A percentile compares a stretch with the other conserved stretches of the same genome.
phyloP scores from a whole-genome alignment of 2,329 filamentous ascomycete species.

The Fusarium mundagurra region DNA sequence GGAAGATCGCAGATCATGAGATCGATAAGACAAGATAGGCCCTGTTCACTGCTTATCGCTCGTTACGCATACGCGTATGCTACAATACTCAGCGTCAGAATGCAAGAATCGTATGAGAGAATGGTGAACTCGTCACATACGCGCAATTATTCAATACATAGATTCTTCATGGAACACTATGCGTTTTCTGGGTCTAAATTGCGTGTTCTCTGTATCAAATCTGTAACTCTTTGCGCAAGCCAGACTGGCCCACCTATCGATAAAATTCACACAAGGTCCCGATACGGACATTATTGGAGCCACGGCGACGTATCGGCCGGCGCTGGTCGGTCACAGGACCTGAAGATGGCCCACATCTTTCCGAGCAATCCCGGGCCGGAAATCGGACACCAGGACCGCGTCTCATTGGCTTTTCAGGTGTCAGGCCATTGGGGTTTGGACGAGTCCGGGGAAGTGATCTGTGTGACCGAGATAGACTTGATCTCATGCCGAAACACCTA shows the following conservation, averaged over 20 bases:
- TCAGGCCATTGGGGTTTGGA: background rate
- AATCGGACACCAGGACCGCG: slow-evolving; percentile 30
- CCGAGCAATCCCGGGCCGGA: slow-evolving; percentile 33
- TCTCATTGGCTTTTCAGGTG: slow-evolving; percentile 17
- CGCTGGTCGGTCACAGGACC: slow-evolving; percentile 32
- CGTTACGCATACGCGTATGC: slow-evolving; percentile 20
- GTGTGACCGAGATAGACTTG: slow-evolving; percentile 17
- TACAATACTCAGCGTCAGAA: background rate
- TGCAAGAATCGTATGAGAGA: slow-evolving; percentile 10
- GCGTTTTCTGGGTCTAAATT: slow-evolving; percentile 10
- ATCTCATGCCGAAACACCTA: slow-evolving; percentile 8
- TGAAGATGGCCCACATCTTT: slow-evolving; percentile 27
- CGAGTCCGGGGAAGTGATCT: slow-evolving; percentile 28
- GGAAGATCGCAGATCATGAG: slow-evolving; percentile 41
- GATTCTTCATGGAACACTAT: background rate
- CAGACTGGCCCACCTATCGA: background rate
- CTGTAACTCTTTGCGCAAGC: slow-evolving; percentile 28
- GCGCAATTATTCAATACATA: slow-evolving; percentile 12
- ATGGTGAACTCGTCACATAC: slow-evolving; percentile 21
- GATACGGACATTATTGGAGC: background rate
- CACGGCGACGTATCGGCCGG: slow-evolving; percentile 33
- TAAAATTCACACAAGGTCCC: slow-evolving; percentile 34
- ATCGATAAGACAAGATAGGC: slow-evolving; percentile 37
- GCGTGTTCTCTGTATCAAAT: slow-evolving; percentile 21
- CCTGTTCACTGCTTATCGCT: background rate